phyloP scores from a whole-genome alignment of 805 yeast species.

The Kuraishia floccosa region DNA sequence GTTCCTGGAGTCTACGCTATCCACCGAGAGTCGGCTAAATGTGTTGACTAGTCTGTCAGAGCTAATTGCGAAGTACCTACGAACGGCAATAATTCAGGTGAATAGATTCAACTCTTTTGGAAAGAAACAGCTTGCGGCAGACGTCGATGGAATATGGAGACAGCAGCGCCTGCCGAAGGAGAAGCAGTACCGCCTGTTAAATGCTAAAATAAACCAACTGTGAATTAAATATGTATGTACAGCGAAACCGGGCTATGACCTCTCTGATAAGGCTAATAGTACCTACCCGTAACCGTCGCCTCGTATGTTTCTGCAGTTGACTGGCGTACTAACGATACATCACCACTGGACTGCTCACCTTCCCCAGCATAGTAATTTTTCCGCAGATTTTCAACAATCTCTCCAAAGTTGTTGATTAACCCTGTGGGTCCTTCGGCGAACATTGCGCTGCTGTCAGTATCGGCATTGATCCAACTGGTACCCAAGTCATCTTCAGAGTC shows the following conservation, averaged over 20 bases:
- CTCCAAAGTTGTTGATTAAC: conserved; percentile 51
- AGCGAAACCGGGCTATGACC: too few species aligned
- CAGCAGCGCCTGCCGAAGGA: conserved; percentile 12
- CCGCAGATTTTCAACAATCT: conserved; percentile 35
- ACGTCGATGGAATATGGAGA: conserved; percentile 19
- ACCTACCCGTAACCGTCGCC: conserved; percentile 3
- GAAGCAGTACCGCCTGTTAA: conserved; percentile 5
- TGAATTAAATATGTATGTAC: background rate
- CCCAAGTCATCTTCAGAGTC: conserved; percentile 1
- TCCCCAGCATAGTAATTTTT: conserved; percentile 6
- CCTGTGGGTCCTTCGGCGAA: conserved; percentile 61
- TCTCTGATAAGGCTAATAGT: background rate
- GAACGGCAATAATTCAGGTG: conserved; percentile 23
- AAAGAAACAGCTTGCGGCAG: conserved; percentile 20
- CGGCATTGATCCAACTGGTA: conserved; percentile 43
- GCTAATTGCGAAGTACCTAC: conserved; percentile 22
- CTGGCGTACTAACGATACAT: too few species aligned
- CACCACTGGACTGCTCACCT: background rate
- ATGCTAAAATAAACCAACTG: background rate
- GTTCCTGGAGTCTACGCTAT: conserved; percentile 17
- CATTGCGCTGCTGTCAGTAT: conserved; percentile 25
- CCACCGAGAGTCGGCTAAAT: conserved; percentile 15
- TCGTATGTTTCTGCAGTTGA: too few species aligned
- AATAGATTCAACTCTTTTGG: conserved; percentile 22
- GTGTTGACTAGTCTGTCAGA: conserved; percentile 14